These are phyloP conservation scores for Zygoascus ofunaensis DNA, from an alignment of 805 yeast species.

Conservation along the genomic window DNA sequence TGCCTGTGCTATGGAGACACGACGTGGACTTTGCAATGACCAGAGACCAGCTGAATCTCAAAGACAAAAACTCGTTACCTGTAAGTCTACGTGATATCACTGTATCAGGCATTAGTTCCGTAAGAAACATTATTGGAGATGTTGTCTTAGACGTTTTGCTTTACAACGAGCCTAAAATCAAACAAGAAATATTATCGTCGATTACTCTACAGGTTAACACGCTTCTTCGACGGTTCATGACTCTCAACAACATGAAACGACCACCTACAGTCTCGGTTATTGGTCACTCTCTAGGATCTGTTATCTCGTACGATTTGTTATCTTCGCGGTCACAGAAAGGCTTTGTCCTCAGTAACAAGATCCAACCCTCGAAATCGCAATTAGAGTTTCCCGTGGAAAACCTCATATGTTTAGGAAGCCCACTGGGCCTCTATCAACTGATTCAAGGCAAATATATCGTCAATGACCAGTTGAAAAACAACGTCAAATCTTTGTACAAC, in stretches of 20 bases:
- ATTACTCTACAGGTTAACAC: slow-evolving; percentile 59
- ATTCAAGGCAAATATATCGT: slow-evolving; percentile 55
- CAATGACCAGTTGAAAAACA: slow-evolving; percentile 9
- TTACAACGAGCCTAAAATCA: slow-evolving; percentile 59
- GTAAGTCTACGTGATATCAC: slow-evolving; percentile 54
- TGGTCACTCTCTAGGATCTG: slow-evolving; percentile 91
- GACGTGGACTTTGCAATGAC: slow-evolving; percentile 28
- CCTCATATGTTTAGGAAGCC: slow-evolving; percentile 79
- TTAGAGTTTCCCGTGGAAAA: slow-evolving; percentile 67
- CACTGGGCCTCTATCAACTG: slow-evolving; percentile 77
- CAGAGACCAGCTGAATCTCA: slow-evolving; percentile 10
- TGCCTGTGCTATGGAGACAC: slow-evolving; percentile 91
- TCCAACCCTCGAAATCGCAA: slow-evolving; percentile 22
- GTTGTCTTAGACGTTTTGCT: slow-evolving; percentile 76
- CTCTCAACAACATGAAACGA: slow-evolving; percentile 55
- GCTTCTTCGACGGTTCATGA: slow-evolving; percentile 47
- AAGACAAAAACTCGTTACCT: slow-evolving; percentile 4
- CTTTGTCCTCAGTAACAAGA: slow-evolving; percentile 4
- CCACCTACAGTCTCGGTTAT: slow-evolving; percentile 58
- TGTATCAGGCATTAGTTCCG: slow-evolving; percentile 60
- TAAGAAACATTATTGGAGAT: slow-evolving; percentile 73
- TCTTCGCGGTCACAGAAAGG: slow-evolving; percentile 20
- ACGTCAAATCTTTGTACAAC: slow-evolving; percentile 54
- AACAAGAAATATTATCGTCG: slow-evolving; percentile 48
- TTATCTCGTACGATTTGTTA: slow-evolving; percentile 68